Conservation (phyloP, 2,329 filamentous ascomycete genomes). For the Cytospora paraplurivora region DNA sequence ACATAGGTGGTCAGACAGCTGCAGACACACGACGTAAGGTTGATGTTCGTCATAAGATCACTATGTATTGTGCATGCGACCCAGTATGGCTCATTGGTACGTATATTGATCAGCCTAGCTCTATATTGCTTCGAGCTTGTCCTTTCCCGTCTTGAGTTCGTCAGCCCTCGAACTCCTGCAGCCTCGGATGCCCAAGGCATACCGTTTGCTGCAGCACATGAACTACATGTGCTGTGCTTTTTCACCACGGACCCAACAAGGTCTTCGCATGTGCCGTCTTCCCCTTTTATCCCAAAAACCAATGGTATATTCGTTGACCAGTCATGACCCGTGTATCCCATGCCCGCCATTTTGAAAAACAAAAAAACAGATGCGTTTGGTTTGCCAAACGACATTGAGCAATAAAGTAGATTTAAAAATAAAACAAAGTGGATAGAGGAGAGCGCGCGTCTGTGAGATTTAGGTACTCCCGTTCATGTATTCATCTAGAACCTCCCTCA, state of each 20-base stretch:
- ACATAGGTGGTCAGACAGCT: background rate
- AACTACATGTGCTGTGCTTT: background rate
- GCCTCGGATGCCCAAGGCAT: background rate
- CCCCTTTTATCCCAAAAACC: background rate
- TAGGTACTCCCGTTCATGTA: background rate
- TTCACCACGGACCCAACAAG: background rate
- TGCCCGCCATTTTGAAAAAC: background rate
- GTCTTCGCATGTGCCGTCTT: background rate
- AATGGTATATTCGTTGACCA: conserved; percentile 1
- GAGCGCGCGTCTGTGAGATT: background rate
- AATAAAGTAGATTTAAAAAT: background rate
- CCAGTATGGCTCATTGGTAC: too few relatives aligned
- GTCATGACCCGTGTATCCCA: background rate
- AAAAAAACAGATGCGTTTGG: background rate
- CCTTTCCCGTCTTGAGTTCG: background rate
- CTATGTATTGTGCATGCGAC: background rate
- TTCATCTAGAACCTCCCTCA: conserved; percentile 24
- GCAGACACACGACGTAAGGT: background rate
- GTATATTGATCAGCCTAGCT: too few relatives aligned
- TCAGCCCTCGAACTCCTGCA: background rate
- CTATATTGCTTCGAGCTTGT: background rate
- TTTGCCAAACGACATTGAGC: background rate
- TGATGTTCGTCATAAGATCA: background rate
- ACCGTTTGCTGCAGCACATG: background rate
- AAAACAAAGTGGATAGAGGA: background rate